These are phyloP conservation scores for Colletotrichum liriopes DNA, from an alignment of 2,329 filamentous ascomycete species.

Conservation along the genomic window DNA sequence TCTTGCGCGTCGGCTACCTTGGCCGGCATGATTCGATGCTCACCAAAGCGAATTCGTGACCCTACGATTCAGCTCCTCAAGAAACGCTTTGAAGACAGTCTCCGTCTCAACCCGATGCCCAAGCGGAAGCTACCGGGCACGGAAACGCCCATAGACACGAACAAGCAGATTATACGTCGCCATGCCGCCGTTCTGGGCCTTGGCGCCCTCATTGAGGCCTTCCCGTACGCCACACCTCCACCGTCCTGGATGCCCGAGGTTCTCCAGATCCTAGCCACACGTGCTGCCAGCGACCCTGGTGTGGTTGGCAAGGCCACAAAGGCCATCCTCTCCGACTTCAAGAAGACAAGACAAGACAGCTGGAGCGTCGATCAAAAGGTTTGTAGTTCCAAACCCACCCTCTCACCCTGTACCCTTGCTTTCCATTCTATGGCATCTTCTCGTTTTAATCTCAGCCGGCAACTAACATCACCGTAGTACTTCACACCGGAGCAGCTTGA, in stretches of 20 bases:
- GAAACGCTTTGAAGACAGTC: slow-evolving; percentile 81
- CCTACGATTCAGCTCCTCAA: slow-evolving; percentile 84
- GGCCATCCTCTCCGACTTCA: slow-evolving; percentile 94
- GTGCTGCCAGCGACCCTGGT: slow-evolving; percentile 89
- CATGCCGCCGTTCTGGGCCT: slow-evolving; percentile 94
- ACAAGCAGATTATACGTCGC: slow-evolving; percentile 83
- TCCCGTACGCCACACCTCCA: slow-evolving; percentile 94
- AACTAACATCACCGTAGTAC: slow-evolving; percentile 62
- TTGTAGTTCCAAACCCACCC: slow-evolving; percentile 52
- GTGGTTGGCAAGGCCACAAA: slow-evolving; percentile 98
- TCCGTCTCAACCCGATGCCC: slow-evolving; percentile 90
- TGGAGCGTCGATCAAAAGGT: slow-evolving; percentile 99
- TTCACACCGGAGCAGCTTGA: slow-evolving; percentile 95
- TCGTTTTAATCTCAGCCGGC: slow-evolving; percentile 43
- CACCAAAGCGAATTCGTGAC: slow-evolving; percentile 83
- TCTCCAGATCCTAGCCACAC: slow-evolving; percentile 85
- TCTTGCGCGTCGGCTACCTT: slow-evolving; percentile 93
- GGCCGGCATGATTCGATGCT: slow-evolving; percentile 98
- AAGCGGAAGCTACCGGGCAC: slow-evolving; percentile 77
- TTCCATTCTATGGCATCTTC: not conserved
- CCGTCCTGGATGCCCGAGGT: slow-evolving; percentile 95
- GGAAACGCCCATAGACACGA: slow-evolving; percentile 79
- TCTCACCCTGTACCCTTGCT: not conserved
- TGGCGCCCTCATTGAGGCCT: slow-evolving; percentile 92
- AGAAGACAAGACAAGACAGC: slow-evolving; percentile 99